These are phyloP conservation scores for Candida loeiensis DNA, from an alignment of 805 yeast genomes.

Conservation along the genomic window DNA sequence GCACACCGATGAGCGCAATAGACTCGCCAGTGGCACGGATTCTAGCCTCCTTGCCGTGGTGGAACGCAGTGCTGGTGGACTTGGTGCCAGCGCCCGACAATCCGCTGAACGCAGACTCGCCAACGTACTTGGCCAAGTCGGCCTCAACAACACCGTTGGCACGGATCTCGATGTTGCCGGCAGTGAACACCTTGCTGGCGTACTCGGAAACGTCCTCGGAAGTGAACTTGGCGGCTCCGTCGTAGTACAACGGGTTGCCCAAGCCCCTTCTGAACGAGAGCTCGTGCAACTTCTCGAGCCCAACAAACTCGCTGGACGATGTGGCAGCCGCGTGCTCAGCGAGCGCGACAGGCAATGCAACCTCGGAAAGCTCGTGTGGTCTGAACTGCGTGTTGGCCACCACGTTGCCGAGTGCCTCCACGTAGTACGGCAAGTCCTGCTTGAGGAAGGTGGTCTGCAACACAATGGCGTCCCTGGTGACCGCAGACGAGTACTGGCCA, in stretches of 20 bases:
- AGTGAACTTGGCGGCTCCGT: constrained; percentile 52
- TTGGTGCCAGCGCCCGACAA: constrained; percentile 63
- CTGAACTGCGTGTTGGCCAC: constrained; percentile 68
- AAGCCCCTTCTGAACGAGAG: constrained; percentile 82
- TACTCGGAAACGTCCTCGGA: constrained; percentile 64
- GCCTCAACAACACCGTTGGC: constrained; percentile 71
- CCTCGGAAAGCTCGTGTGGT: constrained; percentile 79
- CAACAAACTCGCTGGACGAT: constrained; percentile 52
- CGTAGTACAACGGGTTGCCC: constrained; percentile 78
- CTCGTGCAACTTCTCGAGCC: constrained; percentile 75
- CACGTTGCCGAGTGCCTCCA: constrained; percentile 76
- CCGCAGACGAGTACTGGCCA: constrained; percentile 64
- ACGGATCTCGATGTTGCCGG: constrained; percentile 65
- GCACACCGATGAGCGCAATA: constrained; percentile 77
- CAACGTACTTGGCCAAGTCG: constrained; percentile 66
- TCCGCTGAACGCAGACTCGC: constrained; percentile 59
- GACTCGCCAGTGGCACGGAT: constrained; percentile 61
- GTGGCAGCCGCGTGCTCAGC: constrained; percentile 57
- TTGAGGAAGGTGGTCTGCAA: constrained; percentile 79
- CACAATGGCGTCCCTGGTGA: constrained; percentile 81
- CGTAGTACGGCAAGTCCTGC: constrained; percentile 88
- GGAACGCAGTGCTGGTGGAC: constrained; percentile 37
- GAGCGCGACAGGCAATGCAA: constrained; percentile 73
- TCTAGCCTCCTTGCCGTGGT: constrained; percentile 67
- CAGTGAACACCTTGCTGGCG: constrained; percentile 65